Conservation (phyloP, 2,329 filamentous ascomycete species). For the Hypomyces perniciosus region DNA sequence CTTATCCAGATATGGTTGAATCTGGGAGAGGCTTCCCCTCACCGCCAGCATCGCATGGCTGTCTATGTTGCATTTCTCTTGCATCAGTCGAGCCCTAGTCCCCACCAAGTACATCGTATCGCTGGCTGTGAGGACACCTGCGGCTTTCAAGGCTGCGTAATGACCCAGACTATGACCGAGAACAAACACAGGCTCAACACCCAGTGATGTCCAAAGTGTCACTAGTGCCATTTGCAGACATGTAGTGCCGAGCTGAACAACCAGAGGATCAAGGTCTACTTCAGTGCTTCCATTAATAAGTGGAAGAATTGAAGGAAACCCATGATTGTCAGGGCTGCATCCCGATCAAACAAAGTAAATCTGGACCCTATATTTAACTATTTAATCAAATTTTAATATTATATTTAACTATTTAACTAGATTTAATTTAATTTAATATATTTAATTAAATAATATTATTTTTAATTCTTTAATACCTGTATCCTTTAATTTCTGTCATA, state of each 20-base stretch:
- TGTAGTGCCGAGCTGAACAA: conserved; percentile 48
- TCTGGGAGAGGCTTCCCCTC: conserved; percentile 34
- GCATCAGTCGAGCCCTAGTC: conserved; percentile 58
- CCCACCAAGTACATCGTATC: conserved; percentile 70
- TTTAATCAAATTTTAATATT: too few relatives aligned
- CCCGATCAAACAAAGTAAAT: too few relatives aligned
- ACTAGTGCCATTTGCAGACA: conserved; percentile 53
- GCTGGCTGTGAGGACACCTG: conserved; percentile 63
- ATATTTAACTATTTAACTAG: too few relatives aligned
- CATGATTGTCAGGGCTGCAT: too few relatives aligned
- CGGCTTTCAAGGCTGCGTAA: conserved; percentile 51
- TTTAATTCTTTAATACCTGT: too few relatives aligned
- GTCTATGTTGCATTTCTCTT: conserved; percentile 59
- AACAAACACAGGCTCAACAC: conserved; percentile 48
- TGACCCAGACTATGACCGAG: conserved; percentile 49
- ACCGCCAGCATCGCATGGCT: conserved; percentile 57
- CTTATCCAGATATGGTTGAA: conserved; percentile 13
- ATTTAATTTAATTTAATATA: too few relatives aligned
- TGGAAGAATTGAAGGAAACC: conserved; percentile 50
- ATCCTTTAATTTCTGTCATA: too few relatives aligned
- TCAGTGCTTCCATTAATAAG: conserved; percentile 35
- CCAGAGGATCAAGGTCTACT: conserved; percentile 14
- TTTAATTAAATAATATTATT: too few relatives aligned
- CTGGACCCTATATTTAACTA: too few relatives aligned
- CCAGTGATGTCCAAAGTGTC: conserved; percentile 46